A percentile compares a stretch with the other conserved stretches of the same genome.
These are phyloP conservation scores for Calonectria pauciramosa DNA, from an alignment of 2,329 filamentous ascomycete species.

Conservation along the genomic window DNA sequence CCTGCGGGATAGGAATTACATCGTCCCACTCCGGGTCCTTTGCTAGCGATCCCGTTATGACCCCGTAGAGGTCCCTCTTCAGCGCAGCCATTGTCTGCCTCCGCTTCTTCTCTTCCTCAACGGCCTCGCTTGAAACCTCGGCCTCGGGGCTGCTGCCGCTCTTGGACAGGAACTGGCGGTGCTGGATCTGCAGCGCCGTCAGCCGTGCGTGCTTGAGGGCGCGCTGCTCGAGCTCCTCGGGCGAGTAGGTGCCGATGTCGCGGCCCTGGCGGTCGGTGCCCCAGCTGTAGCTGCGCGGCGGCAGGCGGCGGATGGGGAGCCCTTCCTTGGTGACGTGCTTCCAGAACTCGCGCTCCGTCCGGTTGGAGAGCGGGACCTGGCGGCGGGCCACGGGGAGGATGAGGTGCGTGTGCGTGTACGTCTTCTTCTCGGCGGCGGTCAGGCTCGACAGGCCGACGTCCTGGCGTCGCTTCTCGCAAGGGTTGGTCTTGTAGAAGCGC, in stretches of 20 bases:
- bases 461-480: constrained; percentile 60
- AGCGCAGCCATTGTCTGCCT: constrained; percentile 66
- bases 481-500: constrained; percentile 65
- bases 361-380: constrained; percentile 55
- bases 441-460: constrained; percentile 61
- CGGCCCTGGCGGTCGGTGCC: constrained; percentile 65
- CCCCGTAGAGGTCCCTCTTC: constrained; percentile 66
- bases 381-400: constrained; percentile 57
- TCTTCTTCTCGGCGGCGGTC: constrained; percentile 62
- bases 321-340: constrained; percentile 66
- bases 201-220: constrained; percentile 58
- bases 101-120: constrained; percentile 61
- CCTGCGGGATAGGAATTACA: constrained; percentile 83
- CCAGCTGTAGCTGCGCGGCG: constrained; percentile 59
- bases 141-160: constrained; percentile 41
- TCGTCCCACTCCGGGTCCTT: constrained; percentile 86
- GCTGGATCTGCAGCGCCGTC: constrained; percentile 58
- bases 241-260: constrained; percentile 62
- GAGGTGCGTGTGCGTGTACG: constrained; percentile 62
- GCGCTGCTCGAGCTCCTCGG: constrained; percentile 61
- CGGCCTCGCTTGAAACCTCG: constrained; percentile 54
- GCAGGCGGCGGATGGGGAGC: constrained; percentile 62
- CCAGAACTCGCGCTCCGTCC: constrained; percentile 71
- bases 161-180: constrained; percentile 59
- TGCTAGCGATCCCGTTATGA: constrained; percentile 60